phyloP scores from a whole-genome alignment of 257 asterid genomes.

The Solanum gandarillasii region DNA sequence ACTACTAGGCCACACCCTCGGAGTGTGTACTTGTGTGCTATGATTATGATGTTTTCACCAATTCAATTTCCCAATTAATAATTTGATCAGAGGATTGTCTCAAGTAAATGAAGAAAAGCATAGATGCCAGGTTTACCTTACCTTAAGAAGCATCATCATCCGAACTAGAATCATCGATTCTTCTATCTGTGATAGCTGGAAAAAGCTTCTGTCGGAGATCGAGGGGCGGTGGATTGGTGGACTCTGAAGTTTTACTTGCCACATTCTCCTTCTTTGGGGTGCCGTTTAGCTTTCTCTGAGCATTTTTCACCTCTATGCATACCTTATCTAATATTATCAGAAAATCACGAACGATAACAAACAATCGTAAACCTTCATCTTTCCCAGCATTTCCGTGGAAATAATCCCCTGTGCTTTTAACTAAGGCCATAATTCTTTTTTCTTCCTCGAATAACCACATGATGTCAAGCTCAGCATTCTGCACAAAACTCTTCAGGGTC shows the following conservation, averaged over 20 bases:
- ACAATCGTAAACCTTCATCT: constrained; percentile 80
- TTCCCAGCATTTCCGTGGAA: constrained; percentile 80
- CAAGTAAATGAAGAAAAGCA: not conserved
- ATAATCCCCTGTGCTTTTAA: constrained; percentile 72
- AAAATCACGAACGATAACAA: constrained; percentile 62
- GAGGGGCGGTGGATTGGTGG: constrained; percentile 5
- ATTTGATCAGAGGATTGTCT: not conserved
- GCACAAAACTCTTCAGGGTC: constrained; percentile 46
- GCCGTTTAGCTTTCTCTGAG: constrained; percentile 16
- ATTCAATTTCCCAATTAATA: not conserved
- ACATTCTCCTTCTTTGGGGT: constrained; percentile 20
- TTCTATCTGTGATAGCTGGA: constrained; percentile 48
- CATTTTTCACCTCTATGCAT: constrained; percentile 55
- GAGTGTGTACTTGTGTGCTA: not conserved
- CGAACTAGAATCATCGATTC: constrained; percentile 51
- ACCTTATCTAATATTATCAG: constrained; percentile 62
- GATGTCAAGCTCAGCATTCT: constrained; percentile 56
- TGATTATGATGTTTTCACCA: not conserved
- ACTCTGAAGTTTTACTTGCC: constrained; percentile 11
- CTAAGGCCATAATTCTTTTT: constrained; percentile 67
- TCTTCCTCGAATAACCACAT: constrained; percentile 63
- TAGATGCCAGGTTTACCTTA: not conserved
- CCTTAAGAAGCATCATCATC: constrained; percentile 38
- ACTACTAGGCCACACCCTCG: not conserved
- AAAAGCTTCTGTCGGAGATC: constrained; percentile 42